Conservation (phyloP, 2,329 filamentous ascomycete genomes). For the Fusarium sp. region DNA sequence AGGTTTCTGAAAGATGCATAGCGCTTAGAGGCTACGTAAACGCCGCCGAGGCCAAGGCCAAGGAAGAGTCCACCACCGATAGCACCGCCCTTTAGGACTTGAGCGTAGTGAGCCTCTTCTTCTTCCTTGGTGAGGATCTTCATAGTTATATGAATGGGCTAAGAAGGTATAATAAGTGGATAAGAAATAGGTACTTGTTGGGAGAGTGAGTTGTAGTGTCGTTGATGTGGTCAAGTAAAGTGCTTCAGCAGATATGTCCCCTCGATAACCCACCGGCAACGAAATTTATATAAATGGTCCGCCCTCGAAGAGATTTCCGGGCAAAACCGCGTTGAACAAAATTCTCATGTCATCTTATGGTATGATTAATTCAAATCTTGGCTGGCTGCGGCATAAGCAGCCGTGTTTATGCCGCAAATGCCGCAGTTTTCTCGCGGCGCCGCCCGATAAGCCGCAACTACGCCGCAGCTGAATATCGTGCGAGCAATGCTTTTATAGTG, state of each 20-base stretch:
- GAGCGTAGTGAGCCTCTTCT: constrained; percentile 84
- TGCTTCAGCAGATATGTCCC: neutral
- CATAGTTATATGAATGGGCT: constrained; percentile 66
- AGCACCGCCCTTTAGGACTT: constrained; percentile 82
- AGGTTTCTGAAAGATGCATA: constrained; percentile 82
- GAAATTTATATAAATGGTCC: constrained; percentile 21
- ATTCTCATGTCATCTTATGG: constrained; percentile 27
- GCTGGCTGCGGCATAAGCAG: too few relatives aligned
- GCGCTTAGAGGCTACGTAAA: constrained; percentile 73
- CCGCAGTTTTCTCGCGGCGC: neutral
- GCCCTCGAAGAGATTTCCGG: constrained; percentile 15
- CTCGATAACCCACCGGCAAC: constrained; percentile 8
- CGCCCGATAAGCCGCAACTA: constrained; percentile 6
- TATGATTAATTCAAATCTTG: constrained; percentile 18
- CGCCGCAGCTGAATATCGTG: constrained; percentile 11
- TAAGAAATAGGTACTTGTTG: constrained; percentile 7
- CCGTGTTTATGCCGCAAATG: neutral
- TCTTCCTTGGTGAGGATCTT: constrained; percentile 97
- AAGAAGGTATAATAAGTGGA: constrained; percentile 8
- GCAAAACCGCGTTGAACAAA: constrained; percentile 15
- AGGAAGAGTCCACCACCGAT: constrained; percentile 78
- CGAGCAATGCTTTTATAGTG: neutral
- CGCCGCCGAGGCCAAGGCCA: constrained; percentile 72
- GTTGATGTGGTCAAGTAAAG: constrained; percentile 1
- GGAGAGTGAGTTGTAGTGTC: constrained; percentile 5